Conservation (phyloP, 306 rosid species). For the Crotalaria pallida region DNA sequence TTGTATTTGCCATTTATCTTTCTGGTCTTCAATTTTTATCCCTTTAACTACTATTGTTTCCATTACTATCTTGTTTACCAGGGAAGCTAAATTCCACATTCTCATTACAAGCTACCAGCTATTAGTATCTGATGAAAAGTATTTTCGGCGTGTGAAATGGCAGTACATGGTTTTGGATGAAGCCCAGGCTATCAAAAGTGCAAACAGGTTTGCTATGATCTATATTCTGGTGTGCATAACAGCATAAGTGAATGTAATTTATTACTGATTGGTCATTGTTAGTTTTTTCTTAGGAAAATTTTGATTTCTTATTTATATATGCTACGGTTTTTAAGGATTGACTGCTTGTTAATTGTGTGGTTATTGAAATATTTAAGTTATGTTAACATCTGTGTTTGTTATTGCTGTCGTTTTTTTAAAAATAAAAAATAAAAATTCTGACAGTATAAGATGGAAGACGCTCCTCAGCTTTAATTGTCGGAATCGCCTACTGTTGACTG, state of each 20-base stretch:
- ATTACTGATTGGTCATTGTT: conserved; percentile 11
- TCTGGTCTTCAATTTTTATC: conserved; percentile 9
- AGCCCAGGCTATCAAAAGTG: conserved; percentile 97
- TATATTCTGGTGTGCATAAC: conserved; percentile 11
- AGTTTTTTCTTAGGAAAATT: not conserved
- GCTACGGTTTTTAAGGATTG: conserved; percentile 7
- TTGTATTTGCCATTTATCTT: not conserved
- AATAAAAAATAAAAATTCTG: no score
- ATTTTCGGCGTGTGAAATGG: conserved; percentile 94
- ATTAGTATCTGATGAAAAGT: conserved; percentile 82
- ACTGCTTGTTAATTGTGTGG: not conserved
- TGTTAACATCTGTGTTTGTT: not conserved
- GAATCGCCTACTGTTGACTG: conserved; percentile 88
- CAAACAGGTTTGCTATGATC: conserved; percentile 58
- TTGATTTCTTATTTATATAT: not conserved
- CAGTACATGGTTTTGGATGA: conserved; percentile 99
- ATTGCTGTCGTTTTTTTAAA: not conserved
- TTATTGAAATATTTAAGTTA: conserved; percentile 13
- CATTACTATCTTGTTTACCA: conserved; percentile 24
- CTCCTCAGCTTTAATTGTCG: conserved; percentile 97
- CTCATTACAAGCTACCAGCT: conserved; percentile 96
- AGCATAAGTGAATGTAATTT: not conserved
- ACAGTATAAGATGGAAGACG: conserved; percentile 99
- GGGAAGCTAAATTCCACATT: conserved; percentile 96
- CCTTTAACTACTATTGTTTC: conserved; percentile 2